A percentile compares a stretch with the other conserved stretches of the same genome.
Conservation (phyloP, 805 yeast genomes). For the Saccharomycopsis selenospora region DNA sequence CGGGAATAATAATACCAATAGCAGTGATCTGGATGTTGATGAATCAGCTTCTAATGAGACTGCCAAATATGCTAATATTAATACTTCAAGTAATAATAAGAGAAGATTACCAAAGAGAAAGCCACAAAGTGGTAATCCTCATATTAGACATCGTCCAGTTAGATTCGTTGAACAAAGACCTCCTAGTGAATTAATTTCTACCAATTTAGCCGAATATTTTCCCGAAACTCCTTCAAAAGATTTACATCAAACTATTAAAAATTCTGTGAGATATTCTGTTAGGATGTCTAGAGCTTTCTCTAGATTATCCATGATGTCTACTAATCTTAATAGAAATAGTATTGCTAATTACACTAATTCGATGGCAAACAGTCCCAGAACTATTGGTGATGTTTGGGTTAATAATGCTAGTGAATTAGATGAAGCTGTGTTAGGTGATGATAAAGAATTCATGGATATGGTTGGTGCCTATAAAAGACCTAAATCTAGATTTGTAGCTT, state of each 20-base stretch:
- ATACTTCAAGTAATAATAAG: slow-evolving; percentile 15
- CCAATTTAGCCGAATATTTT: slow-evolving; percentile 83
- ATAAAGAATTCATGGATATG: slow-evolving; percentile 20
- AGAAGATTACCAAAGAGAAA: slow-evolving; percentile 6
- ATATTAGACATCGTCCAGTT: slow-evolving; percentile 25
- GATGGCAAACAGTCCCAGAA: slow-evolving; percentile 25
- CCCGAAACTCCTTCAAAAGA: slow-evolving; percentile 72
- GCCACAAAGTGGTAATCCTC: neutral
- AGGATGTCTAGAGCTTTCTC: slow-evolving; percentile 38
- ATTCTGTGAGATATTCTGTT: slow-evolving; percentile 74
- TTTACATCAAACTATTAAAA: slow-evolving; percentile 72
- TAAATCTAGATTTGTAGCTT: slow-evolving; percentile 17
- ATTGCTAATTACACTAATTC: slow-evolving; percentile 1
- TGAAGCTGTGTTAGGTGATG: slow-evolving; percentile 30
- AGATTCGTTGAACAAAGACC: slow-evolving; percentile 75
- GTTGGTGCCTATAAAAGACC: slow-evolving; percentile 18
- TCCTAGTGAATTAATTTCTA: slow-evolving; percentile 84
- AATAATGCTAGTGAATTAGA: slow-evolving; percentile 35
- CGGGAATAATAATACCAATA: neutral
- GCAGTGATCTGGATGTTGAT: neutral
- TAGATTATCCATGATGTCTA: slow-evolving; percentile 17
- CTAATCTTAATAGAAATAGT: slow-evolving; percentile 10
- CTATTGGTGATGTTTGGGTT: slow-evolving; percentile 44
- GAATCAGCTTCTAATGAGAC: neutral
- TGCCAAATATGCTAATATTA: slow-evolving; percentile 14